Evolutionary conservation across 2,329 filamentous ascomycete species (phyloP), one percentile per base, ranked within the genome.

Genomic region (Cytospora paraplurivora): DNA sequence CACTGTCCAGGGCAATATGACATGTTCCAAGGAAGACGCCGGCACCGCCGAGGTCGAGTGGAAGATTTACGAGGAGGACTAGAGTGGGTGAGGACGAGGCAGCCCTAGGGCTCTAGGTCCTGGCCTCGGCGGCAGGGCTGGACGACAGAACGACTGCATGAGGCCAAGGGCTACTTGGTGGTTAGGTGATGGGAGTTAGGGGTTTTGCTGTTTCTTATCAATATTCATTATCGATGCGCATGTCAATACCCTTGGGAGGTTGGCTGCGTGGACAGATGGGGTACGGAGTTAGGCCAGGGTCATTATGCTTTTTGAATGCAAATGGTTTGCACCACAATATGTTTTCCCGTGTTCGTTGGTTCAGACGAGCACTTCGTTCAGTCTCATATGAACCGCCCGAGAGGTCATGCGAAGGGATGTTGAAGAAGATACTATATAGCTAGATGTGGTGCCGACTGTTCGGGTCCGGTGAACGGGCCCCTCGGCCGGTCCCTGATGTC

Each of bases 61-160:
- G 63, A 61, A 58, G 32, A 35, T 59, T 59, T 71, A 66, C 64
- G 69, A 68, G 67, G 61, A 66, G 50, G 33, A 49, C 51, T 53
- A 35, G 7, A 21, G n/a, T 17, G 11, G 21, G 21, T 34, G 17
- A 38, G 34, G 12, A 15, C 27, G 34, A 21, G 27, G 12, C 8
- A 54, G 27, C 17, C n/a, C n/a, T 12, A n/a, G 15, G 32, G n/a
- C 10, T 19, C 10, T n/a, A 12, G 3, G 27, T 37, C 19, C 13
- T 32, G 38, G 7, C 10, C 15, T 6, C 17, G 6, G 10, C 17
- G 7, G 4, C 21, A 19, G 11, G 38, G 44, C 44, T 21, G 44
- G 44, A 21, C 8, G 4, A 21, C 27, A 27, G 4, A 27, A 27
- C 27, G 27, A 27, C 2, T 27, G 27, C 27, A 27, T 27, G 27